These are phyloP conservation scores for Nyctanthes arbortristis DNA, from an alignment of 257 asterid species.

Conservation along the genomic window DNA sequence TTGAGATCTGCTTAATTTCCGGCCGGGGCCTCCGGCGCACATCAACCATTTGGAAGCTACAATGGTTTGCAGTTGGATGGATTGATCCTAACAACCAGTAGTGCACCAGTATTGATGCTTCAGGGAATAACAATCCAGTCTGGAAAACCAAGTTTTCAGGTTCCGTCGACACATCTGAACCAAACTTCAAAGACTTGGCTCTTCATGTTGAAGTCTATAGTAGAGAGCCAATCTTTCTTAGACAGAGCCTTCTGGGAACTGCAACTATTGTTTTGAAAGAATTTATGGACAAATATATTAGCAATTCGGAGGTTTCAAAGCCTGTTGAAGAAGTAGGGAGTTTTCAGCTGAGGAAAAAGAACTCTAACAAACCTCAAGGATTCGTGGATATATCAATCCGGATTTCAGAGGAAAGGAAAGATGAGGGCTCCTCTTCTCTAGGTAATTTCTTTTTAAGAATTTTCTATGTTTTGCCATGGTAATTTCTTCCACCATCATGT, in stretches of 20 bases:
- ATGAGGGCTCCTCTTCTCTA: conserved; percentile 34
- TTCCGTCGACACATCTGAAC: conserved; percentile 45
- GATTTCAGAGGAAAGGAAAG: conserved; percentile 63
- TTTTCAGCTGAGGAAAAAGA: conserved; percentile 71
- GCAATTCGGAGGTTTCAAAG: conserved; percentile 39
- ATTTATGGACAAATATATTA: conserved; percentile 60
- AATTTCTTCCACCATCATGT: no score
- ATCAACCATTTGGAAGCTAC: conserved; percentile 67
- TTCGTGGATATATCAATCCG: conserved; percentile 70
- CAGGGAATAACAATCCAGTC: conserved; percentile 68
- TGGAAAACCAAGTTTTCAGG: conserved; percentile 75
- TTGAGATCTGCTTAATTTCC: conserved; percentile 77
- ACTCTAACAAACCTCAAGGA: conserved; percentile 66
- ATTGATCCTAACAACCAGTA: conserved; percentile 63
- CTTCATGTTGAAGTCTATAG: conserved; percentile 75
- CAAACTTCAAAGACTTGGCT: conserved; percentile 44
- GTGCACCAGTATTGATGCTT: conserved; percentile 75
- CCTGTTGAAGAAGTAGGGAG: conserved; percentile 83
- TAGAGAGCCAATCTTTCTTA: conserved; percentile 73
- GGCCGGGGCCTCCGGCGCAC: conserved; percentile 66
- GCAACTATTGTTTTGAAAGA: conserved; percentile 69
- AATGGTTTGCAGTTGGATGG: conserved; percentile 92
- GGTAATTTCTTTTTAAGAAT: conserved; percentile 1
- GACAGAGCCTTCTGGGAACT: conserved; percentile 66
- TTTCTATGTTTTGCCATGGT: no score